These are phyloP conservation scores for Xylariaceae sp. DNA, from an alignment of 2,329 filamentous ascomycete genomes.

Conservation along the genomic window DNA sequence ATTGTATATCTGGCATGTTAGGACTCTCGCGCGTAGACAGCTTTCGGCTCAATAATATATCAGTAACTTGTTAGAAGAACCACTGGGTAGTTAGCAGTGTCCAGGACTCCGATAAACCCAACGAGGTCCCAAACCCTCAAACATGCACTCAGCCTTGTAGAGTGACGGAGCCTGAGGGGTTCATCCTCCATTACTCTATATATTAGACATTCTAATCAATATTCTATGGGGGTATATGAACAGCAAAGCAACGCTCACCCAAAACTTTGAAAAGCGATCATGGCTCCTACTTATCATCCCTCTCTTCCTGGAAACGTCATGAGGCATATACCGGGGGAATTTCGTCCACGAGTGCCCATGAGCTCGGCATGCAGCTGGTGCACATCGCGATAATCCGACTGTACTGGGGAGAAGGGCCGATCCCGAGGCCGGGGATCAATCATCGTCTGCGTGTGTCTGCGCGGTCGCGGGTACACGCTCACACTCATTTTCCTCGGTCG, in stretches of 20 bases:
- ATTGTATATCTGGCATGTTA: no score
- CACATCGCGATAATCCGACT: slow-evolving; percentile 8
- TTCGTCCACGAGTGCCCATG: slow-evolving; percentile 16
- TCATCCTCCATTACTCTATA: slow-evolving; percentile 7
- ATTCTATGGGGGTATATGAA: slow-evolving; percentile 20
- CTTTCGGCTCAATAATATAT: no score
- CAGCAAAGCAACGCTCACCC: slow-evolving; percentile 13
- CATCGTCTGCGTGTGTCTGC: slow-evolving; percentile 16
- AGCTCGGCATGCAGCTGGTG: slow-evolving; percentile 15
- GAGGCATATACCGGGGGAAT: slow-evolving; percentile 20
- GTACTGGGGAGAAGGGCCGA: slow-evolving; percentile 1
- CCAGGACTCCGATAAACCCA: not conserved
- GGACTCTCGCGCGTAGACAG: no score
- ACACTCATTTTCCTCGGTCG: slow-evolving; percentile 23
- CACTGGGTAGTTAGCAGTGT: not conserved
- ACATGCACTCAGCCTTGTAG: not conserved
- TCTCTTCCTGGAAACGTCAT: slow-evolving; percentile 18
- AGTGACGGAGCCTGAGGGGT: not conserved
- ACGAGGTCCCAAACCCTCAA: no score
- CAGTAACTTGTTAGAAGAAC: not conserved
- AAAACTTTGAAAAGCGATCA: slow-evolving; percentile 4
- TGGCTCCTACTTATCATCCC: not conserved
- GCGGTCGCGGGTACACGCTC: slow-evolving; percentile 18
- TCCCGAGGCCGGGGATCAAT: slow-evolving; percentile 5
- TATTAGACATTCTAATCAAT: slow-evolving; percentile 11